Evolutionary conservation across 371 early-diverging fungal genomes (phyloP), one percentile per base, ranked within the genome.

Genomic region (Mucor velutinosus): DNA sequence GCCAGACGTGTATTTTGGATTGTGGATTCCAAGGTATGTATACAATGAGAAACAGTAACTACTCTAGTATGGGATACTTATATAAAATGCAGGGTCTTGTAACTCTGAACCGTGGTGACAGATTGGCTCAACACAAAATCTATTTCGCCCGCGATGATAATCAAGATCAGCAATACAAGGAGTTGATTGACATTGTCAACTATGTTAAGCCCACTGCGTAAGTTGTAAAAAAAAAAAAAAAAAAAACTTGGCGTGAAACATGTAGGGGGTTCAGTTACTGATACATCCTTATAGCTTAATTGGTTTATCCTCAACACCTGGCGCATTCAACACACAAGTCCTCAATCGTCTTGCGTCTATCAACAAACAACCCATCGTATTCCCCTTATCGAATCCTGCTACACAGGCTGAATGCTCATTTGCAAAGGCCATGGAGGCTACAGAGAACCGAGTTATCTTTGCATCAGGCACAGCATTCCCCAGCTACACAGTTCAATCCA

Each of bases 381-480:
- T 96, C 83, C 97, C 97, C 7, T 89, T 97, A 58, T 95, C 96
- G 8, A 97, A 97, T 74, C 95, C 96, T 41, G 78, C 84, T 35
- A 88, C 87, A 43, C 89, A 94, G 78, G 94, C 96, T 56, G 97
- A 97, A 81, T 97, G 96, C 83, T 92, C 92, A 7, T 97, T 92
- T 75, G 95, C 89, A 69, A 82, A 92, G 58, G 96, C 97, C 41
- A 93, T 97, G 94, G 72, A 78, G 51, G 74, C 75, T 65, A 94
- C 96, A 10, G 75, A 93, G 59, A 90, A 93, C 74, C 78, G 86
- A 32, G 96, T 94, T n/a, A 87, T 97, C 62, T 97, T 97, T 86
- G 96, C 95, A n/a, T 94, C 95, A 5, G 97, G 97, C 56, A 96
- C 97, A 7, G 94, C 94, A 15, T 96, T 96, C 86, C 96, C 96